phyloP scores from a whole-genome alignment of 768 basidiomycete species.

The Tubosaeta sp. region DNA sequence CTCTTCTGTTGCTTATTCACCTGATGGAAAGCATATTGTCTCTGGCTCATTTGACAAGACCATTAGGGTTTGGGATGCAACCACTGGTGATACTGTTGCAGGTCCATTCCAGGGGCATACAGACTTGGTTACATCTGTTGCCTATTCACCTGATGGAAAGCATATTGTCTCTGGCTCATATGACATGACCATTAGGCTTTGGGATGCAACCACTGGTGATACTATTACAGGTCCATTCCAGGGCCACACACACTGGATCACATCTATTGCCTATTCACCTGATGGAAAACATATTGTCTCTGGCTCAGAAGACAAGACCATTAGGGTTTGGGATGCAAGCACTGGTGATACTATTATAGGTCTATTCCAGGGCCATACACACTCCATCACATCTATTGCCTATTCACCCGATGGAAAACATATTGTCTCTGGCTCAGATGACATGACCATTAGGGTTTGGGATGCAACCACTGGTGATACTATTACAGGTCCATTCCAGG shows the following conservation, averaged over 20 bases:
- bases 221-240: background rate
- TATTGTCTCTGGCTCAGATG: too few relatives aligned
- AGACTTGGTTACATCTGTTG: background rate
- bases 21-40: background rate
- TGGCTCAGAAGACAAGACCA: background rate
- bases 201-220: background rate
- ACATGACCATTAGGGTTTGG: too few relatives aligned
- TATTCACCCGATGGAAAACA: background rate
- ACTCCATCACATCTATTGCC: too few relatives aligned
- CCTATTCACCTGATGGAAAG: background rate
- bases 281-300: background rate
- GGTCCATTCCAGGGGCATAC: background rate
- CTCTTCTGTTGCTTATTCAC: background rate
- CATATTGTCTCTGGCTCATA: background rate
- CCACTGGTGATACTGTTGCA: background rate
- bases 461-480: too few relatives aligned
- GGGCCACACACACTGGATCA: background rate
- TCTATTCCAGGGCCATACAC: too few relatives aligned
- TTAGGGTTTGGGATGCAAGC: background rate
- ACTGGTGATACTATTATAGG: too few relatives aligned
- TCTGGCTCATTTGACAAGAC: background rate
- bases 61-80: background rate
- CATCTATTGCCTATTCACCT: background rate
- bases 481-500: too few relatives aligned
- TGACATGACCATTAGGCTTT: background rate